Evolutionary conservation across 208 protist genomes (phyloP), one percentile per base, ranked within the genome.

Genomic region (Crithidia bombi): DNA sequence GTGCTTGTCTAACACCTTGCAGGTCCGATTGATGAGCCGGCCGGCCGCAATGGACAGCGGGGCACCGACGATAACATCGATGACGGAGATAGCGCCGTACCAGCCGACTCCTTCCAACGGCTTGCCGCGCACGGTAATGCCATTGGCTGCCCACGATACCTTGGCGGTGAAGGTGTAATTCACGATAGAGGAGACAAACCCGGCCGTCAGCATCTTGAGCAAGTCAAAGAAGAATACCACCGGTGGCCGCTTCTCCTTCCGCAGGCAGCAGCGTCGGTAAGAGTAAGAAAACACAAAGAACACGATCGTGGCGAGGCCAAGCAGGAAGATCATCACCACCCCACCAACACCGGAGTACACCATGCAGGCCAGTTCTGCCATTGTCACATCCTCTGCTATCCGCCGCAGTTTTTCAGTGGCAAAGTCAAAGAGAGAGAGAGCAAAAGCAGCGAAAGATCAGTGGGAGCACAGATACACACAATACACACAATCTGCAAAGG

Each of bases 31-130:
- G 23, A 79, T 39, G 33, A 85, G 39, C 0, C 49, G 47, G 0
- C 83, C 83, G 26, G 83, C 26, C 4, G 67, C 30, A 33, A 83
- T 78, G 10, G 70, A 71, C 3, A 85, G 46, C 17, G 83, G 75
- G 1, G 69, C 74, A 6, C 75, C 75, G 32, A 85, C 33, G 23
- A 85, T 23, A 14, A 74, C 71, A 36, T 88, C 83, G 5, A 75
- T 23, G 5, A 66, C 63, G 70, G 65, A 83, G 19, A 83, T 68
- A 0, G 75, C 76, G 35, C 70, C 69, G 38, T 88, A 88, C 79
- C 79, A 88, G 28, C 75, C 83, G 44, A 85, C 77, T 26, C 79
- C 79, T 43, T 85, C 75, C 52, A 88, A 47, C 28, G 72, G 67
- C 64, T 79, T 82, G 4, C 52, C 56, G 49, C 69, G 67, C 11